Evolutionary conservation across 1,139 yeast genomes (phyloP), one percentile per base, ranked within the genome.

Genomic region (Chernovozyma sophiae-reginae): DNA sequence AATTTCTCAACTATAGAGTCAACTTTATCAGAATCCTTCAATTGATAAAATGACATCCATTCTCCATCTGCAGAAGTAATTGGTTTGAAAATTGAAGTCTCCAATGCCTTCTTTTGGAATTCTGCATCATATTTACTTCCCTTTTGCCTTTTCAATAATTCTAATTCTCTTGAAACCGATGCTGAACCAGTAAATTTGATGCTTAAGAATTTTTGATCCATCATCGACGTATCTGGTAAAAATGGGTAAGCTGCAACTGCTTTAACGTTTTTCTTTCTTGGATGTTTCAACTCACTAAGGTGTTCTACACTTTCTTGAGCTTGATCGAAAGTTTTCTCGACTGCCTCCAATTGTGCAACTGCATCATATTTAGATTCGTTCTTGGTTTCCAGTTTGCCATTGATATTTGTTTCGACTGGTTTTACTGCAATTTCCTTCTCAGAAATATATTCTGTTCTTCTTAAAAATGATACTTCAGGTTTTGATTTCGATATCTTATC

Each of bases 361-460:
- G 92, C 79, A 52, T 81, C 84, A 33, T 72, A 65, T 17, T 66
- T 72, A 24, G 61, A 64, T 25, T 52, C 49, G 25, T 48, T 43
- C 13, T 28, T 28, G 19, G 6, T 19, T 7, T 13, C 6, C n/a
- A n/a, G 6, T n/a, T 12, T 12, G 19, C 25, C 36, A 14, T 13
- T 15, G 11, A 14, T 12, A 11, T n/a, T 16, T 7, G 13, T 19
- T 12, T 17, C 32, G 6, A 7, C n/a, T 11, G 24, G 19, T 11
- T 11, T 25, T 11, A 22, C 7, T 24, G 19, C 14, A 11, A 32
- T 34, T 20, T 29, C 26, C 25, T 24, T 32, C 45, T 67, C 78
- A 12, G 89, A 73, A 43, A 87, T 85, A 58, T 92, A 92, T 58
- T 92, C 97, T 0, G 97, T 90, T 65, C 97, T 80, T 65, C 97